Evolutionary conservation across 2,329 filamentous ascomycete species (phyloP).

Genomic region (Tetracladium maxilliforme): DNA sequence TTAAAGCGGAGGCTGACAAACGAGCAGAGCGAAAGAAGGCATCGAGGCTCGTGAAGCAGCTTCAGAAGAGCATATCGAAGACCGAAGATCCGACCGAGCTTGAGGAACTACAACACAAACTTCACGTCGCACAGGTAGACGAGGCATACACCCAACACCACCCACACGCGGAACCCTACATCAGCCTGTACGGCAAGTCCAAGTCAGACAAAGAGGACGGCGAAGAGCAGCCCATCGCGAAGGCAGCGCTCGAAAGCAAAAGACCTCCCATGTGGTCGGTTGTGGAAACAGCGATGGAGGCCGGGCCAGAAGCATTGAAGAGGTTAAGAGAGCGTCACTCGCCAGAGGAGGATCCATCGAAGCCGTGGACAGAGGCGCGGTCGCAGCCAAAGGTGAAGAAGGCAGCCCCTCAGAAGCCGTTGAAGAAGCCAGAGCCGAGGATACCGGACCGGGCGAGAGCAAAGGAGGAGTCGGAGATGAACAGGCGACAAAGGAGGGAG

Average conservation of each 20-base stretch:
- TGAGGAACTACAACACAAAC: slow-evolving; percentile 33
- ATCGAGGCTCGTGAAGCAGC: slow-evolving; percentile 47
- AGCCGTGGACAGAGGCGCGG: too few species aligned
- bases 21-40: slow-evolving; percentile 57
- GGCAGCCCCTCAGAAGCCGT: too few species aligned
- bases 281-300: slow-evolving; percentile 48
- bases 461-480: too few species aligned
- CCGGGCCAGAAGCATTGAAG: slow-evolving; percentile 36
- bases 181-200: slow-evolving; percentile 39
- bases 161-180: slow-evolving; percentile 56
- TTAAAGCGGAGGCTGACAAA: slow-evolving; percentile 4
- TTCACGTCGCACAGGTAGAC: slow-evolving; percentile 61
- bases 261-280: slow-evolving; percentile 48
- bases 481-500: too few species aligned
- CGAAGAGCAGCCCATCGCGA: slow-evolving; percentile 12
- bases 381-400: too few species aligned
- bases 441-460: too few species aligned
- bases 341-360: slow-evolving; percentile 9
- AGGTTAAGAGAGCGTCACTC: slow-evolving; percentile 39
- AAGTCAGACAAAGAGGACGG: slow-evolving; percentile 20
- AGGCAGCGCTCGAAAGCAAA: slow-evolving; percentile 8
- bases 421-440: too few species aligned
- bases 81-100: slow-evolving; percentile 34
- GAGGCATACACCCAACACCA: slow-evolving; percentile 61
- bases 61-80: slow-evolving; percentile 40